Conservation (phyloP, 495 filamentous ascomycete genomes). For the Trichoderma gamsii region DNA sequence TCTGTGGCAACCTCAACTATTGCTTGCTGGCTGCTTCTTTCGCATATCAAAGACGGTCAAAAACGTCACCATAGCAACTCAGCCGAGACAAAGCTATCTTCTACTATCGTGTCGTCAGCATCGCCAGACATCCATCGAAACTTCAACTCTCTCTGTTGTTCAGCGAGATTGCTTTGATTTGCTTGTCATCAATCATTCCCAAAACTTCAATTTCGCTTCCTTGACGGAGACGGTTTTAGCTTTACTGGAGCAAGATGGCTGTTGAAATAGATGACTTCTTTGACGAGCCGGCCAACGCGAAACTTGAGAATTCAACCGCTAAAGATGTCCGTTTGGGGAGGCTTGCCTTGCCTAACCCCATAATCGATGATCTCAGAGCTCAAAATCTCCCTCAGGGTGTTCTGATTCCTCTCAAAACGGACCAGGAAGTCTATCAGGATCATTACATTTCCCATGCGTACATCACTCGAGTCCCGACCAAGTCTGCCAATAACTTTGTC, state of each 20-base stretch:
- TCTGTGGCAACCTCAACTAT: no score
- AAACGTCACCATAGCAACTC: no score
- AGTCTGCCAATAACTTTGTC: conserved; percentile 46
- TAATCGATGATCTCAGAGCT: conserved; percentile 27
- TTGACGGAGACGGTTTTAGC: background rate
- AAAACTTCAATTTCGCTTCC: background rate
- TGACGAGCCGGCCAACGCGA: background rate
- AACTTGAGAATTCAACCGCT: background rate
- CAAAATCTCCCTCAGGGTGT: conserved; percentile 31
- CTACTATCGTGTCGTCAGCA: no score
- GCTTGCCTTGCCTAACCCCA: conserved; percentile 17
- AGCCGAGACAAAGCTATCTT: no score
- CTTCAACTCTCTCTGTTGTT: no score
- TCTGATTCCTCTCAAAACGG: conserved; percentile 51
- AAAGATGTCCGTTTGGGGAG: background rate
- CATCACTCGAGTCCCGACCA: conserved; percentile 47
- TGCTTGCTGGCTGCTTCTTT: no score
- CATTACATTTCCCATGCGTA: conserved; percentile 43
- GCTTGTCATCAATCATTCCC: background rate
- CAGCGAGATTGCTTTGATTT: no score
- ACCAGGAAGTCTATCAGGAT: conserved; percentile 46
- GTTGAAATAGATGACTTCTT: background rate
- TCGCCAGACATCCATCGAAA: no score
- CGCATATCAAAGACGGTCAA: no score
- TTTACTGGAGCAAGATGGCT: background rate